Percentiles rank a stretch among this genome's conserved stretches.
Conservation (phyloP, 1,284 basidiomycete species). For the Cryptococcus sp. region DNA sequence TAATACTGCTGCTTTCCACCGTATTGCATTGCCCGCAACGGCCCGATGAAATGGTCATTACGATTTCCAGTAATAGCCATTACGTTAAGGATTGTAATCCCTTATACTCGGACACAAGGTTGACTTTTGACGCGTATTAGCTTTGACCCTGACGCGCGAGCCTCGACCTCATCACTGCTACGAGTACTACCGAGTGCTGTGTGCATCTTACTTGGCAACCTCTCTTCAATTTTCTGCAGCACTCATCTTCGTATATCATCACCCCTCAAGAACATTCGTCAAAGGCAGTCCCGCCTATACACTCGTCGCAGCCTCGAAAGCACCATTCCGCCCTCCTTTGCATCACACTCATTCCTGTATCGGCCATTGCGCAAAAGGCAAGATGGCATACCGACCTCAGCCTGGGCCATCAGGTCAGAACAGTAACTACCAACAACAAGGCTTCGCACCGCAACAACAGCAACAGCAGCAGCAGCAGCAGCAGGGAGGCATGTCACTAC, state of each 20-base stretch:
- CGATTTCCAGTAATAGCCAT: too few relatives aligned
- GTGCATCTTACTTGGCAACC: not conserved
- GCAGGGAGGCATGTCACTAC: not conserved
- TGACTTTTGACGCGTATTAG: not conserved
- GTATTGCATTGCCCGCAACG: too few relatives aligned
- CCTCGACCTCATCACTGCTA: not conserved
- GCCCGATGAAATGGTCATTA: too few relatives aligned
- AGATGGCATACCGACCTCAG: constrained; percentile 30
- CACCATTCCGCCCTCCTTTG: too few relatives aligned
- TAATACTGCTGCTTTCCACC: too few relatives aligned
- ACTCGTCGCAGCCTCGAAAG: too few relatives aligned
- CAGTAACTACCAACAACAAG: constrained; percentile 6
- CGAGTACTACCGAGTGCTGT: not conserved
- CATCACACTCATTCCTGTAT: too few relatives aligned
- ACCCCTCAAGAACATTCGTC: too few relatives aligned
- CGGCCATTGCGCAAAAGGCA: constrained; percentile 4
- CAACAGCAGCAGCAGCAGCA: not conserved
- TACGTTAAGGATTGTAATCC: too few relatives aligned
- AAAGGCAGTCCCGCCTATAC: too few relatives aligned
- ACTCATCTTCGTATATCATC: not conserved
- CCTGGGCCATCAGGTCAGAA: constrained; percentile 24
- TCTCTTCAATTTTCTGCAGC: not conserved
- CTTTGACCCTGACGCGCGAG: constrained; percentile 1
- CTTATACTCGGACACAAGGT: not conserved
- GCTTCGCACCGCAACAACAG: constrained; percentile 5